These are phyloP conservation scores for Rehmannia glutinosa DNA, from an alignment of 257 asterid species.

Conservation along the genomic window DNA sequence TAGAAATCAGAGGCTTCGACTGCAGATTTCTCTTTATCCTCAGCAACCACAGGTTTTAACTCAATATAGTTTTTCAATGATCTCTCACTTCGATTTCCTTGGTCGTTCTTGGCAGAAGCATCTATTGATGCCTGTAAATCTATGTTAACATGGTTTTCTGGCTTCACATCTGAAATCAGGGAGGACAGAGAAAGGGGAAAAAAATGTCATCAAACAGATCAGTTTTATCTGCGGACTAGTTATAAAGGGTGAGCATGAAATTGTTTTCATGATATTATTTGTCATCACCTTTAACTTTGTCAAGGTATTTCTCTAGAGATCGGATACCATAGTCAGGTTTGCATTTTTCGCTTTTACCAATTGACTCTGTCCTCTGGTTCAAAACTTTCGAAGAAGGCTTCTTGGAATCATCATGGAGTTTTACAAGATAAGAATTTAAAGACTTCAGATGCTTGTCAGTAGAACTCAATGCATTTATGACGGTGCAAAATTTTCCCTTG, in stretches of 20 bases:
- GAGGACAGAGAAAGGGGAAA: not conserved
- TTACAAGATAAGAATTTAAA: slow-evolving; percentile 57
- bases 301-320: slow-evolving; percentile 44
- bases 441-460: slow-evolving; percentile 56
- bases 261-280: not conserved
- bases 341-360: slow-evolving; percentile 15
- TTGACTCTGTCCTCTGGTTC: slow-evolving; percentile 17
- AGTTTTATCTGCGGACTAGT: not conserved
- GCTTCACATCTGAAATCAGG: slow-evolving; percentile 37
- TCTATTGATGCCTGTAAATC: slow-evolving; percentile 23
- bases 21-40: slow-evolving; percentile 23
- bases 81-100: slow-evolving; percentile 18
- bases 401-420: slow-evolving; percentile 33
- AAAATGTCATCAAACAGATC: not conserved
- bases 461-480: slow-evolving; percentile 28
- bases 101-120: slow-evolving; percentile 18
- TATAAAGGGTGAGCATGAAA: not conserved
- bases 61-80: slow-evolving; percentile 27
- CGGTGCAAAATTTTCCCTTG: slow-evolving; percentile 26
- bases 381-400: slow-evolving; percentile 20
- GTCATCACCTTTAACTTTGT: slow-evolving; percentile 37
- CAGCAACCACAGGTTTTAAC: slow-evolving; percentile 25
- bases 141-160: slow-evolving; percentile 20
- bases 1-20: slow-evolving; percentile 54
- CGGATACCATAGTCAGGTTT: slow-evolving; percentile 32